phyloP scores from a whole-genome alignment of 371 early-diverging fungal genomes.

The Mucor irregularis region DNA sequence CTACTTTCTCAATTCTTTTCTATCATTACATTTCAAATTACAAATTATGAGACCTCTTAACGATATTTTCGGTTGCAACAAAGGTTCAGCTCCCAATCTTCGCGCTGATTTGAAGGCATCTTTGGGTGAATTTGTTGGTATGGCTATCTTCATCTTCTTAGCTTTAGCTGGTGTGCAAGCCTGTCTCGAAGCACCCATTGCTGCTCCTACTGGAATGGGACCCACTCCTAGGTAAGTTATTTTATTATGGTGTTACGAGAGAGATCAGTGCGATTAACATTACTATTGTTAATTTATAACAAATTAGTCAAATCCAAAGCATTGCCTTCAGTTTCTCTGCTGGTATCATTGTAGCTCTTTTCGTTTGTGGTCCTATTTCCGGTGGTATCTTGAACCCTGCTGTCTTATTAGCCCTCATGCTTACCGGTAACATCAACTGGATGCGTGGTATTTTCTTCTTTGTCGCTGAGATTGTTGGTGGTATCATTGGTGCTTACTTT shows the following conservation, averaged over 20 bases:
- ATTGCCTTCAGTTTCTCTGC: constrained; percentile 54
- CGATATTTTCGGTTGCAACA: constrained; percentile 16
- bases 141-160: constrained; percentile 58
- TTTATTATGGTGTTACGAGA: too few species aligned
- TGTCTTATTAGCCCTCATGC: constrained; percentile 44
- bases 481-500: constrained; percentile 53
- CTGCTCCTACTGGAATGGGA: background rate
- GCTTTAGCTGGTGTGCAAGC: constrained; percentile 54
- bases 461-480: constrained; percentile 54
- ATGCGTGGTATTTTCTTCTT: constrained; percentile 46
- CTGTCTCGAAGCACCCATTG: constrained; percentile 19
- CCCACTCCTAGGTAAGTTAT: constrained; percentile 19
- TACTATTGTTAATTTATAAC: background rate
- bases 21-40: background rate
- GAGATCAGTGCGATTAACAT: background rate
- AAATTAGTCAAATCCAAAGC: constrained; percentile 29
- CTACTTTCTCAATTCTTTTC: too few species aligned
- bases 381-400: constrained; percentile 66
- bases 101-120: constrained; percentile 25
- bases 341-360: constrained; percentile 41
- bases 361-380: constrained; percentile 48
- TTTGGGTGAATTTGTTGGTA: constrained; percentile 50
- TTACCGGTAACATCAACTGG: constrained; percentile 45
- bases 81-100: constrained; percentile 11
- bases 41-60: constrained; percentile 15